Evolutionary conservation across 1,284 basidiomycete genomes (phyloP), one percentile per base, ranked within the genome.

Genomic region (Leccinum huronense): DNA sequence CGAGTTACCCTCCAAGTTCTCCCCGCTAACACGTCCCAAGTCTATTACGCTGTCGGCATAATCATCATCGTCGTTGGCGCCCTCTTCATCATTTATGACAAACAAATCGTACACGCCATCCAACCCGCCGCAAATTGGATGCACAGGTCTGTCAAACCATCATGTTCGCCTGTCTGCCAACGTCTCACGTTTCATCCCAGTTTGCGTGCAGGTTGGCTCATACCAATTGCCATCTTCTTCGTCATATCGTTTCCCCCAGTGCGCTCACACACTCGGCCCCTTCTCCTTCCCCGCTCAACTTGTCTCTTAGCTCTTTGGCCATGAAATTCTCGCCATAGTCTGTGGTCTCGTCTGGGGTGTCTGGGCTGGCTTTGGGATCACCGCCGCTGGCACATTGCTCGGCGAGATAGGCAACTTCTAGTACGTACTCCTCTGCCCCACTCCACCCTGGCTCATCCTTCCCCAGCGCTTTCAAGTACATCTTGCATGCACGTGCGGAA

Each of bases 151-250:
- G 85, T 76, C 9, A 9, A 19, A 3, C 5, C 48, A 1, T 19
- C 9, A 5, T n/a, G 1, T 5, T 4, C 6, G 7, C 1, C 48
- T 16, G 10, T 40, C 38, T 10, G 40, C 27, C 57, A 11, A 57
- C 63, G n/a, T 40, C 19, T 64, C 36, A 53, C n/a, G 23, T 58
- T 23, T 34, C 13, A 5, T 45, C 34, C 31, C 60, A 84, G 83
- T 4, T 57, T 83, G 2, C 71, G 72, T 34, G 76, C 72, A 58
- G 94, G 94, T 19, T 96, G 88, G 88, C 75, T 90, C 16, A 93
- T 97, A 54, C 94, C 94, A 1, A 93, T 95, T 58, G 91, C 78
- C 55, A 80, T 94, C 59, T 79, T 93, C 31, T 90, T 93, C 72
- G 80, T 93, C 67, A 86, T 93, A 45, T 91, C 89, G 0, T 90